These are phyloP conservation scores for Leishmania guyanensis DNA, from an alignment of 208 protist genomes.

Conservation along the genomic window DNA sequence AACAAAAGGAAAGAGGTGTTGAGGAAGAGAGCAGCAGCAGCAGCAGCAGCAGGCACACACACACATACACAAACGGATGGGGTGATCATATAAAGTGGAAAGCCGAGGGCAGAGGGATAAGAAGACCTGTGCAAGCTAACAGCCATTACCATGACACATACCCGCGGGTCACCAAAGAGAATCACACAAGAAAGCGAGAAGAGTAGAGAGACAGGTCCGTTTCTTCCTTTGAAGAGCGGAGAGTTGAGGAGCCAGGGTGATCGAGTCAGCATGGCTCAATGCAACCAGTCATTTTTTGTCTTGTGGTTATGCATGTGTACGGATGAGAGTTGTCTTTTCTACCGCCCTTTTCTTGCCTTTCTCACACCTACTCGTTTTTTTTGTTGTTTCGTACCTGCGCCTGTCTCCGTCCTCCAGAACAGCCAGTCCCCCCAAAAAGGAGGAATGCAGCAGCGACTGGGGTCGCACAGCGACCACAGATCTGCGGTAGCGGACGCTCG, in stretches of 20 bases:
- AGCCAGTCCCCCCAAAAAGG: background rate
- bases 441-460: background rate
- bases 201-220: background rate
- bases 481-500: background rate
- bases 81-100: background rate
- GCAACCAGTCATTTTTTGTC: background rate
- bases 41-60: background rate
- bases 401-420: slow-evolving; percentile 11
- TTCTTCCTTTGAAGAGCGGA: background rate
- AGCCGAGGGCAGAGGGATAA: background rate
- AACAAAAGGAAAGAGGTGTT: no score
- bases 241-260: background rate
- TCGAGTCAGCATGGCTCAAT: background rate
- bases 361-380: background rate
- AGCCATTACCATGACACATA: background rate
- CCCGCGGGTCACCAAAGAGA: background rate
- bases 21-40: background rate
- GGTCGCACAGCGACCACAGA: background rate
- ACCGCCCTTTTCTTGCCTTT: background rate
- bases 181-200: background rate
- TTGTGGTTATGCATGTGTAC: background rate
- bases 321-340: background rate
- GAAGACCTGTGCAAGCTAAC: background rate
- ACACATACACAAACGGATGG: background rate
- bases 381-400: background rate